Percentiles rank a stretch among this genome's conserved stretches.
These are phyloP conservation scores for Cinnamomum chago DNA, from an alignment of 164 flowering plant species.

Conservation along the genomic window DNA sequence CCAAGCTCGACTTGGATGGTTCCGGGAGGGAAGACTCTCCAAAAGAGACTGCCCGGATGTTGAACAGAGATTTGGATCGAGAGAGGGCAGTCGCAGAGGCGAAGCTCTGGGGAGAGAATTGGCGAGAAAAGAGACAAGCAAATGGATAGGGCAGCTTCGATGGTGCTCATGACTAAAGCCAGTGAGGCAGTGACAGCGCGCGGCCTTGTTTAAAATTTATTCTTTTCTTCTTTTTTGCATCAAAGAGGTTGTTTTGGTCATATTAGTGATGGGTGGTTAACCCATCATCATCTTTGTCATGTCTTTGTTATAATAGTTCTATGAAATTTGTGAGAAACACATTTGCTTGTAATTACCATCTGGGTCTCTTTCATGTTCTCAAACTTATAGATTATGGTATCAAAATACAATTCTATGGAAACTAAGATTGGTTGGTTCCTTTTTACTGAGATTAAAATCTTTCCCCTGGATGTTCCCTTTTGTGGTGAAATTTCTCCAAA, in stretches of 20 bases:
- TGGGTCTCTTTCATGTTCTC: too few relatives aligned
- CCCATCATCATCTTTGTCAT: neutral
- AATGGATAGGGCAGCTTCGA: constrained; percentile 55
- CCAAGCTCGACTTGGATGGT: constrained; percentile 60
- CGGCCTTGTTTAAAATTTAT: neutral
- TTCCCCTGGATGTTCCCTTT: too few relatives aligned
- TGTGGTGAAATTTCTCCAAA: too few relatives aligned
- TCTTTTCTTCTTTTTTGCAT: neutral
- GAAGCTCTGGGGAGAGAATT: constrained; percentile 95
- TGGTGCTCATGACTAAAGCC: constrained; percentile 28
- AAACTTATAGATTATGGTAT: too few relatives aligned
- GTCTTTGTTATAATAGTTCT: neutral
- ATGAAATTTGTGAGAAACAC: neutral
- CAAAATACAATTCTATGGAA: too few relatives aligned
- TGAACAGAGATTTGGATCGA: constrained; percentile 50
- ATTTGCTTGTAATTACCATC: too few relatives aligned
- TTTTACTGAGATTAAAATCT: too few relatives aligned
- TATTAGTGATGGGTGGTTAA: neutral
- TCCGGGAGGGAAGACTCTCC: constrained; percentile 77
- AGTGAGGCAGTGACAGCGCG: neutral
- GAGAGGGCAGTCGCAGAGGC: constrained; percentile 95
- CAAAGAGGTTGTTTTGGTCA: neutral
- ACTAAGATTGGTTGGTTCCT: too few relatives aligned
- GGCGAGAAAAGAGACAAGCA: constrained; percentile 72
- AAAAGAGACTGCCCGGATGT: constrained; percentile 57